A percentile compares a stretch with the other conserved stretches of the same genome.
Conservation (phyloP, 495 filamentous ascomycete genomes). For the Aspergillus haitiensis region DNA sequence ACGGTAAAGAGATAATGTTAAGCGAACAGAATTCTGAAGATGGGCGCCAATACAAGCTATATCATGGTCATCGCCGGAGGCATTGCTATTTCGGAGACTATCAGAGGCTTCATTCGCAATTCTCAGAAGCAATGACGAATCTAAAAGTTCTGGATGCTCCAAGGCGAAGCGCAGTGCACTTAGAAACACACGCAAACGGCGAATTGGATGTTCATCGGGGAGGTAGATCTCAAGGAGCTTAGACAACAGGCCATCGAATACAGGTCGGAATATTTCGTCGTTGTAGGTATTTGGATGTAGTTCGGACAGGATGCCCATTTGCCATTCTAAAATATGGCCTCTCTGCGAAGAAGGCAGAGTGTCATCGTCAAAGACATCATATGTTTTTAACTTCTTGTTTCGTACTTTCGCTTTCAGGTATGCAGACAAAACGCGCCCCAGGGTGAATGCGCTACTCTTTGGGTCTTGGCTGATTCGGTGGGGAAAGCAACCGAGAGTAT, state of each 20-base stretch:
- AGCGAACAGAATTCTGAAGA: slow-evolving; percentile 55
- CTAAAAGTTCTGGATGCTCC: slow-evolving; percentile 37
- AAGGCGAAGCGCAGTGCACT: slow-evolving; percentile 42
- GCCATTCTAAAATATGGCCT: slow-evolving; percentile 57
- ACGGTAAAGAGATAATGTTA: slow-evolving; percentile 56
- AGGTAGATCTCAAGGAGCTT: slow-evolving; percentile 47
- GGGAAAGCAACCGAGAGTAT: slow-evolving; percentile 30
- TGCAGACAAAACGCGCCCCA: slow-evolving; percentile 49
- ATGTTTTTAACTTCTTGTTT: slow-evolving; percentile 27
- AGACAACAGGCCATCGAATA: slow-evolving; percentile 33
- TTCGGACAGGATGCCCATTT: slow-evolving; percentile 46
- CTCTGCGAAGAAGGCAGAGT: slow-evolving; percentile 35
- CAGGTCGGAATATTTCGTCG: slow-evolving; percentile 36
- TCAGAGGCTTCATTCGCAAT: slow-evolving; percentile 41
- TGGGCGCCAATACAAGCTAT: slow-evolving; percentile 56
- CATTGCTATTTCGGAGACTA: slow-evolving; percentile 28
- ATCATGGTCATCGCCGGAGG: slow-evolving; percentile 53
- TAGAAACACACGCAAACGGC: slow-evolving; percentile 47
- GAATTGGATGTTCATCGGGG: slow-evolving; percentile 40
- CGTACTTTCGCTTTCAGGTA: slow-evolving; percentile 48
- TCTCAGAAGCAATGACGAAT: slow-evolving; percentile 29
- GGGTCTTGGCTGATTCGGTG: slow-evolving; percentile 33
- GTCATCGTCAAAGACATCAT: slow-evolving; percentile 45
- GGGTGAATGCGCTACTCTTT: slow-evolving; percentile 40
- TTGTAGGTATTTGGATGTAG: slow-evolving; percentile 29